Percentiles rank a stretch among this genome's conserved stretches.
Conservation (phyloP, 2,329 filamentous ascomycete species). For the Sporothrix pallida region DNA sequence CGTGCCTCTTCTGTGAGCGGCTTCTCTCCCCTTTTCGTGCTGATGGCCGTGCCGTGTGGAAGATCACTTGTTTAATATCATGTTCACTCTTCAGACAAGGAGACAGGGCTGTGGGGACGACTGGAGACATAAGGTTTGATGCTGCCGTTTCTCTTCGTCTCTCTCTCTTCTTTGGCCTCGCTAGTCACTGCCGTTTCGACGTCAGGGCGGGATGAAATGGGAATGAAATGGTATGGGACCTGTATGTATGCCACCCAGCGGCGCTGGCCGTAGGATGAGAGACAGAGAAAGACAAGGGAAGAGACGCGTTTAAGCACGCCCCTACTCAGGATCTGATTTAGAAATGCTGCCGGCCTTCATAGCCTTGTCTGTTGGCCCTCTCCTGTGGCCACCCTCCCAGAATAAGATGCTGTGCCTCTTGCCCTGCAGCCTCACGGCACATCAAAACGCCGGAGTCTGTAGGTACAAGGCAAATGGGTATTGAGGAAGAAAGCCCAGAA, state of each 20-base stretch:
- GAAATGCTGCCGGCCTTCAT: too few relatives aligned
- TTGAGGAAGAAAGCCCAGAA: neutral
- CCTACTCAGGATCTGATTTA: too few relatives aligned
- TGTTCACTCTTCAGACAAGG: neutral
- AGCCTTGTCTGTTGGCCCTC: too few relatives aligned
- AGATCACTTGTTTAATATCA: slow-evolving; percentile 4
- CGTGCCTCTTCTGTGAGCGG: neutral
- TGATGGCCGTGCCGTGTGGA: neutral
- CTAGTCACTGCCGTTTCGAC: neutral
- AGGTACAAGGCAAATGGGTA: neutral
- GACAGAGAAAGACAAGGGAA: too few relatives aligned
- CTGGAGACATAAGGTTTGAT: neutral
- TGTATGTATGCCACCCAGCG: neutral
- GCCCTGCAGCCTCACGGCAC: slow-evolving; percentile 9
- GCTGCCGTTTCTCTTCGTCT: neutral
- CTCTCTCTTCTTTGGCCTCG: neutral
- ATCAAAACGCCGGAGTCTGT: neutral
- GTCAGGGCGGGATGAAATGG: neutral
- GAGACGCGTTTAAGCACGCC: too few relatives aligned
- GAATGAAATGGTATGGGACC: neutral
- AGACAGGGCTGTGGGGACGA: neutral
- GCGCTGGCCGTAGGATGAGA: neutral
- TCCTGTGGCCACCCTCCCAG: too few relatives aligned
- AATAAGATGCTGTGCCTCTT: neutral
- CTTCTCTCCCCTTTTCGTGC: neutral